Evolutionary conservation across 1,284 basidiomycete species (phyloP).

Genomic region (Ceratobasidium theobromae): DNA sequence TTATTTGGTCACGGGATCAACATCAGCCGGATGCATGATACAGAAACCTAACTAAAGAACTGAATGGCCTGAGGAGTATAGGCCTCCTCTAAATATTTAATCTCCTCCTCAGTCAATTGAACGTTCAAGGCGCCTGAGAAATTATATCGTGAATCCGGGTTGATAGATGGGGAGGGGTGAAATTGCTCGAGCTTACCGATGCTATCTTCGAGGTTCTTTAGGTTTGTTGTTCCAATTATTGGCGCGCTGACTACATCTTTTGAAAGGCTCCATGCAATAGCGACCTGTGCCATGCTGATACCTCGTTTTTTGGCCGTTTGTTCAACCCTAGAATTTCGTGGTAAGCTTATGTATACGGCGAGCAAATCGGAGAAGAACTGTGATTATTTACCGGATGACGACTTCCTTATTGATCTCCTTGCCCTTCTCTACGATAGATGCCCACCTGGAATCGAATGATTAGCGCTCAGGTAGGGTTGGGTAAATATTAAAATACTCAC

Average conservation of each 20-base stretch:
- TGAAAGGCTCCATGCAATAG: conserved; percentile 43
- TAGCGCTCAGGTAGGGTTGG: too few relatives aligned
- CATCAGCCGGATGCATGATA: too few relatives aligned
- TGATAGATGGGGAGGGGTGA: neutral
- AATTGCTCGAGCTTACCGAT: neutral
- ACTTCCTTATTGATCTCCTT: conserved; percentile 19
- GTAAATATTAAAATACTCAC: neutral
- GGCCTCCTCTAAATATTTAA: conserved; percentile 17
- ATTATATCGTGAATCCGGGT: neutral
- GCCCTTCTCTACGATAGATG: neutral
- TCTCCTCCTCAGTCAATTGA: conserved; percentile 25
- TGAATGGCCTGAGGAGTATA: conserved; percentile 8
- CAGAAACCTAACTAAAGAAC: neutral
- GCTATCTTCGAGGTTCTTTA: neutral
- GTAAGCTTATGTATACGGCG: neutral
- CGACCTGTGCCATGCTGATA: conserved; percentile 44
- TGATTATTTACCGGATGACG: neutral
- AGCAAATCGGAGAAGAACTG: neutral
- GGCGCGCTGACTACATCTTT: neutral
- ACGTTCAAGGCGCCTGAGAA: conserved; percentile 12
- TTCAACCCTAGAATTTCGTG: conserved; percentile 37
- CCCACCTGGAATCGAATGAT: neutral
- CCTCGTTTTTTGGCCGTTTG: conserved; percentile 41
- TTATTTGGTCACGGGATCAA: too few relatives aligned
- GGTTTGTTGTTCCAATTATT: neutral